These are phyloP conservation scores for Trebouxiophyceae sp. DNA, from an alignment of 163 green algal species.

Conservation along the genomic window DNA sequence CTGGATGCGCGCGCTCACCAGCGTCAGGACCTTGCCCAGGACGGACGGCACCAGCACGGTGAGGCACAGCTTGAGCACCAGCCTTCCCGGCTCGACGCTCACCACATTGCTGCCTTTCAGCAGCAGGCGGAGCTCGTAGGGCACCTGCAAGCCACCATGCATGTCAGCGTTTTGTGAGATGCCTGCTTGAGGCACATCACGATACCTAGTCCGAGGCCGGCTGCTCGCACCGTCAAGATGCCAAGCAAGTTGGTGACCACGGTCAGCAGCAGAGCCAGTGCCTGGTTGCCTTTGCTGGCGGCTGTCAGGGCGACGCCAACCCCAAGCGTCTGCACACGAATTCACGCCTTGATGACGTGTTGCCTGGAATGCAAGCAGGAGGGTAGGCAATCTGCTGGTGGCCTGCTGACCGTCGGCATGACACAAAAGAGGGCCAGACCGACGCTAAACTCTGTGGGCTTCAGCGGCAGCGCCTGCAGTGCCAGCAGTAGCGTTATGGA, in stretches of 20 bases:
- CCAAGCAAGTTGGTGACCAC: slow-evolving; percentile 49
- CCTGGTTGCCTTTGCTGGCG: slow-evolving; percentile 39
- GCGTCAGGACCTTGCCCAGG: slow-evolving; percentile 22
- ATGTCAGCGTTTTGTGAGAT: too few relatives aligned
- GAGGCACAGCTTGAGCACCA: slow-evolving; percentile 44
- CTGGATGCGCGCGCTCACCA: background rate
- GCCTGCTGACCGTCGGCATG: slow-evolving; percentile 32
- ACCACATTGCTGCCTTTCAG: slow-evolving; percentile 10
- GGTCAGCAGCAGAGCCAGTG: slow-evolving; percentile 50
- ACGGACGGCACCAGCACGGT: slow-evolving; percentile 41
- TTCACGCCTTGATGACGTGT: too few relatives aligned
- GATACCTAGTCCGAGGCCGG: slow-evolving; percentile 11
- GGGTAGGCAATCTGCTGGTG: too few relatives aligned
- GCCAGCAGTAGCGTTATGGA: too few relatives aligned
- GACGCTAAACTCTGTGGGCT: slow-evolving; percentile 17
- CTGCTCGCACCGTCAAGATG: slow-evolving; percentile 54
- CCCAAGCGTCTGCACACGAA: too few relatives aligned
- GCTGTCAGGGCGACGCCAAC: slow-evolving; percentile 41
- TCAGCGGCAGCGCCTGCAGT: slow-evolving; percentile 45
- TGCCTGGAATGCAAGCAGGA: too few relatives aligned
- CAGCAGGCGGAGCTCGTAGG: slow-evolving; percentile 20
- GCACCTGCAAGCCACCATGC: slow-evolving; percentile 44
- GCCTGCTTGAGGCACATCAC: background rate
- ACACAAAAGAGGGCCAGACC: slow-evolving; percentile 30
- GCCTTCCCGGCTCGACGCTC: slow-evolving; percentile 18